Percentiles rank a stretch among this genome's conserved stretches.
Conservation (phyloP, 2,329 filamentous ascomycete species). For the Colletotrichum godetiae region DNA sequence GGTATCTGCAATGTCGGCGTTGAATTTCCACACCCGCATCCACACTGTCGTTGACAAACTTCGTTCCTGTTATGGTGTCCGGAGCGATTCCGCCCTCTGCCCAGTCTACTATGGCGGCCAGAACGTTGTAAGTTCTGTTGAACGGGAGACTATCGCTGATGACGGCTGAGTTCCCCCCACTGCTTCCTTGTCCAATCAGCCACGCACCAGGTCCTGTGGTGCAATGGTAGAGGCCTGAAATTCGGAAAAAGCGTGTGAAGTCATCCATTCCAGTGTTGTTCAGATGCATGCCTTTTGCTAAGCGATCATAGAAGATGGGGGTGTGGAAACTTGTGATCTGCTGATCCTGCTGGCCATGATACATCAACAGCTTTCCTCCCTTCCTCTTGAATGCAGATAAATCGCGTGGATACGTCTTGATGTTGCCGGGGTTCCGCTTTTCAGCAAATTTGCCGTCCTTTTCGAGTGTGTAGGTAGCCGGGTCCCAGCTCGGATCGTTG, state of each 20-base stretch:
- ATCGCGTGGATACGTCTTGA: constrained; percentile 52
- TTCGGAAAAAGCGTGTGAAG: constrained; percentile 63
- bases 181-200: constrained; percentile 41
- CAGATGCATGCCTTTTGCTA: constrained; percentile 56
- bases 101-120: constrained; percentile 61
- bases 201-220: constrained; percentile 58
- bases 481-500: constrained; percentile 51
- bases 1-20: constrained; percentile 25
- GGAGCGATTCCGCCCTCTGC: constrained; percentile 56
- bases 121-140: constrained; percentile 54
- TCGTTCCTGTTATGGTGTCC: constrained; percentile 49
- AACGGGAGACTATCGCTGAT: constrained; percentile 39
- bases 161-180: neutral
- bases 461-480: constrained; percentile 45
- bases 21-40: constrained; percentile 12
- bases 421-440: constrained; percentile 48
- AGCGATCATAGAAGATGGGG: constrained; percentile 61
- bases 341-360: constrained; percentile 57
- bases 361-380: constrained; percentile 58
- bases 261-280: constrained; percentile 48
- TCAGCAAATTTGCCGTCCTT: constrained; percentile 46
- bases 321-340: constrained; percentile 57
- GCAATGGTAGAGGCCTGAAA: constrained; percentile 68
- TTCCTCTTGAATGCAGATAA: constrained; percentile 51
- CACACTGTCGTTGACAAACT: constrained; percentile 42